Percentiles rank a stretch among this genome's conserved stretches.
Evolutionary conservation across 169 alveolate genomes (phyloP).

Genomic region (Plasmodium vivax): DNA sequence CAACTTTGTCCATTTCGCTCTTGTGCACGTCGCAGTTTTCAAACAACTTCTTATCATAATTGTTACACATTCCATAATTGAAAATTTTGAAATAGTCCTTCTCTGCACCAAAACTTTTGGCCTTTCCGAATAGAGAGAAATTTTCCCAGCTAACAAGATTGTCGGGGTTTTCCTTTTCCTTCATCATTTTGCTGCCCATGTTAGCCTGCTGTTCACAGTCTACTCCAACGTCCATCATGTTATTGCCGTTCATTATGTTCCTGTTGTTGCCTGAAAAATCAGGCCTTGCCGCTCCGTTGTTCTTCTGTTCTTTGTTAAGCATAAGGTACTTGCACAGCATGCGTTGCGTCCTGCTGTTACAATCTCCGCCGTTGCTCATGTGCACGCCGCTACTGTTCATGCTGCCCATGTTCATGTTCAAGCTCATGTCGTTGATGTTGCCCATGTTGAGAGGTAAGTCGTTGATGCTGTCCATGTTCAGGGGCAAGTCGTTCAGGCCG

Average conservation of each 20-base stretch:
- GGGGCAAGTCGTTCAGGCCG: not conserved
- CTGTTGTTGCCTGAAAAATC: not conserved
- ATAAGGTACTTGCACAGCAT: not conserved
- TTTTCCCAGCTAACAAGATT: constrained; percentile 36
- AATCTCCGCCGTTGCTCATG: not conserved
- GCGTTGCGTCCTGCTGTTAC: not conserved
- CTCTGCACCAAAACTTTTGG: constrained; percentile 12
- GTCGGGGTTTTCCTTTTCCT: constrained; percentile 1
- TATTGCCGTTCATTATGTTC: not conserved
- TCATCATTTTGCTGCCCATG: not conserved
- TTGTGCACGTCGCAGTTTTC: constrained; percentile 30
- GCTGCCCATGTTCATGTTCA: not conserved
- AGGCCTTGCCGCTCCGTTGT: not conserved
- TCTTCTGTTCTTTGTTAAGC: not conserved
- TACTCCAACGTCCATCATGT: constrained; percentile 8
- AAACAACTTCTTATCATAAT: constrained; percentile 30
- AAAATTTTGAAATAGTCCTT: constrained; percentile 61
- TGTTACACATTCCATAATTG: constrained; percentile 67
- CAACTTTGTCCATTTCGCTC: constrained; percentile 29
- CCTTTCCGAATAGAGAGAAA: constrained; percentile 27
- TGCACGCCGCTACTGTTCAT: not conserved
- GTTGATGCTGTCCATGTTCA: not conserved
- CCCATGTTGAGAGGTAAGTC: not conserved
- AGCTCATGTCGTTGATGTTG: not conserved
- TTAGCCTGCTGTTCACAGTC: not conserved